Percentiles rank a stretch among this genome's conserved stretches.
Conservation (phyloP, 495 filamentous ascomycete genomes). For the Neurospora tetrasperma region DNA sequence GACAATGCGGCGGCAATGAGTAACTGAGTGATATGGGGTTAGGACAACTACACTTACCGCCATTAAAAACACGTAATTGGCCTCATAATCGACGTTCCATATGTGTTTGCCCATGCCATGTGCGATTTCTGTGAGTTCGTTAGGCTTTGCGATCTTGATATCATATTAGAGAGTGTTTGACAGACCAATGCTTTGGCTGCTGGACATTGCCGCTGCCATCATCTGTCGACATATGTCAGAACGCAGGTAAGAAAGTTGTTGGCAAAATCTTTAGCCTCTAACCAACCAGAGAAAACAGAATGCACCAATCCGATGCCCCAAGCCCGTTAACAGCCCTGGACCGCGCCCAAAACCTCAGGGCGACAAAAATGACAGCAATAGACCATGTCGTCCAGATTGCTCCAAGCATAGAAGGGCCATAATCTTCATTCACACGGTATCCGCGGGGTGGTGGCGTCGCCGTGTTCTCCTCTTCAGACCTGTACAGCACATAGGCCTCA, state of each 20-base stretch:
- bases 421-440: neutral
- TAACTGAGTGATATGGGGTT: neutral
- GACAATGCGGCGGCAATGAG: neutral
- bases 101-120: constrained; percentile 18
- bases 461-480: neutral
- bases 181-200: constrained; percentile 2
- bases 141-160: neutral
- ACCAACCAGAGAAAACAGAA: constrained; percentile 12
- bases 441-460: neutral
- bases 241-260: neutral
- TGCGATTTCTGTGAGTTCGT: constrained; percentile 5
- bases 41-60: constrained; percentile 5
- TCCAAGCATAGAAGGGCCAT: constrained; percentile 9
- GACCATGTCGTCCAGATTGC: constrained; percentile 6
- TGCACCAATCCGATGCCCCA: constrained; percentile 13
- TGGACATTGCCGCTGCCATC: constrained; percentile 1
- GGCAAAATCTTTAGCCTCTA: neutral
- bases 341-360: constrained; percentile 15
- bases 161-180: neutral
- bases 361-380: constrained; percentile 15
- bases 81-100: constrained; percentile 6
- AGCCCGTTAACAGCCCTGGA: constrained; percentile 10
- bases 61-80: constrained; percentile 1
- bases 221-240: constrained; percentile 6
- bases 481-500: neutral